Conservation (phyloP, 805 yeast genomes). For the Sungouiozyma intestinalis region DNA sequence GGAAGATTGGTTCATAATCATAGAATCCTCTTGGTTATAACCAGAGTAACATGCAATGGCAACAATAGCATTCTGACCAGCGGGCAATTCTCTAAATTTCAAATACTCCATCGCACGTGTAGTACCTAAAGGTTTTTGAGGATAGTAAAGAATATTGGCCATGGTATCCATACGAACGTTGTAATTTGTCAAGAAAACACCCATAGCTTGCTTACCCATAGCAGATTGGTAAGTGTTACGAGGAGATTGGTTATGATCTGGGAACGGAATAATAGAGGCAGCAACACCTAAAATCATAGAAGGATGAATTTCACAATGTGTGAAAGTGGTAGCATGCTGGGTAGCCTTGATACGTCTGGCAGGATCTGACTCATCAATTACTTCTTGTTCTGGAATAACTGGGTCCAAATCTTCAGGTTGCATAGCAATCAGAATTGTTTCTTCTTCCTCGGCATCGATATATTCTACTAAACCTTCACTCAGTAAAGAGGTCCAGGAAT, state of each 20-base stretch:
- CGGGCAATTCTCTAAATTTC: constrained; percentile 96
- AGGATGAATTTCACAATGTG: constrained; percentile 98
- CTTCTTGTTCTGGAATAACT: constrained; percentile 36
- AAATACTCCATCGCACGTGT: constrained; percentile 96
- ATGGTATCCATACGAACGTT: constrained; percentile 97
- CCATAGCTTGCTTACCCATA: constrained; percentile 99
- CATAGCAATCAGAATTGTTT: constrained; percentile 97
- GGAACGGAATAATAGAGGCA: constrained; percentile 98
- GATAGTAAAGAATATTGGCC: constrained; percentile 96
- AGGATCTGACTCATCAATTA: constrained; percentile 32
- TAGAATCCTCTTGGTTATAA: constrained; percentile 98
- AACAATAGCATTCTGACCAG: constrained; percentile 97
- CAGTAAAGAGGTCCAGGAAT: constrained; percentile 78
- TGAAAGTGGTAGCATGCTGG: constrained; percentile 70
- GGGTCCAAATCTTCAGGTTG: constrained; percentile 92
- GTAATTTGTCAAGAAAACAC: constrained; percentile 91
- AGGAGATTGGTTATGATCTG: constrained; percentile 98
- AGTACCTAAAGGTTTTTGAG: constrained; percentile 96
- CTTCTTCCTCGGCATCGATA: constrained; percentile 98
- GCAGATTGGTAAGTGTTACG: constrained; percentile 99
- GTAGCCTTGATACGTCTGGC: constrained; percentile 79
- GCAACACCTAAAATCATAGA: constrained; percentile 98
- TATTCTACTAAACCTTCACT: constrained; percentile 87
- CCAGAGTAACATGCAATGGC: constrained; percentile 98
- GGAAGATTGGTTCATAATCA: constrained; percentile 98